A percentile compares a stretch with the other conserved stretches of the same genome.
These are phyloP conservation scores for Boletellus emodensis DNA, from an alignment of 768 basidiomycete species.

Conservation along the genomic window DNA sequence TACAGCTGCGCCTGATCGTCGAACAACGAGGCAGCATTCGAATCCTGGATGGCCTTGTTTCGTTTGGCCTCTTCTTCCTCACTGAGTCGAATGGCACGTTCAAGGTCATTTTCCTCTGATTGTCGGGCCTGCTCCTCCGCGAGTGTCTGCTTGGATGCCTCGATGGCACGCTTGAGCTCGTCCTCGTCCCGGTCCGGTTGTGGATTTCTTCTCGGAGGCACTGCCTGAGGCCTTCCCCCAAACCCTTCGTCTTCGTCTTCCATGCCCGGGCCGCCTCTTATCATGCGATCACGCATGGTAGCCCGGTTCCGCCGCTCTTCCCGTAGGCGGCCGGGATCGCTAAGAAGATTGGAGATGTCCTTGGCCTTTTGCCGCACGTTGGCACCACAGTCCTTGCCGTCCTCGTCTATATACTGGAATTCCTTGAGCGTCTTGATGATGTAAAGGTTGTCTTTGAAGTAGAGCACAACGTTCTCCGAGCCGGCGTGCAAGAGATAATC, in stretches of 20 bases:
- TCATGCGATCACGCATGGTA: constrained; percentile 93
- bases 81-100: constrained; percentile 78
- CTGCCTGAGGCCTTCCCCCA: constrained; percentile 7
- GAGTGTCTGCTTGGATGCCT: constrained; percentile 76
- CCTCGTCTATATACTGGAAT: constrained; percentile 95
- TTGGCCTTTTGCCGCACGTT: constrained; percentile 97
- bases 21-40: constrained; percentile 73
- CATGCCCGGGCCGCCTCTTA: constrained; percentile 49
- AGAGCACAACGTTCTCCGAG: constrained; percentile 97
- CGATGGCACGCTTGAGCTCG: constrained; percentile 81
- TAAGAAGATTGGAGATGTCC: constrained; percentile 91
- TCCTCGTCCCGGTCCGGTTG: constrained; percentile 62
- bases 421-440: constrained; percentile 98
- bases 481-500: constrained; percentile 96
- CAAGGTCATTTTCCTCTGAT: constrained; percentile 79
- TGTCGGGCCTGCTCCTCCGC: constrained; percentile 61
- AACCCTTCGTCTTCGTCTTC: constrained; percentile 27
- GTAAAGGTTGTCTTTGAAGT: constrained; percentile 96
- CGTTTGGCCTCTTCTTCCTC: constrained; percentile 87
- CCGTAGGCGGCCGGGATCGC: constrained; percentile 80
- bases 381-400: constrained; percentile 96
- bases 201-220: constrained; percentile 19
- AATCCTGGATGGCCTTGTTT: constrained; percentile 63
- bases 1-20: constrained; percentile 83
- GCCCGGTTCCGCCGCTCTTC: constrained; percentile 82